Evolutionary conservation across 139 green algal genomes (phyloP), one percentile per base, ranked within the genome.

Genomic region (Volvox africanus): DNA sequence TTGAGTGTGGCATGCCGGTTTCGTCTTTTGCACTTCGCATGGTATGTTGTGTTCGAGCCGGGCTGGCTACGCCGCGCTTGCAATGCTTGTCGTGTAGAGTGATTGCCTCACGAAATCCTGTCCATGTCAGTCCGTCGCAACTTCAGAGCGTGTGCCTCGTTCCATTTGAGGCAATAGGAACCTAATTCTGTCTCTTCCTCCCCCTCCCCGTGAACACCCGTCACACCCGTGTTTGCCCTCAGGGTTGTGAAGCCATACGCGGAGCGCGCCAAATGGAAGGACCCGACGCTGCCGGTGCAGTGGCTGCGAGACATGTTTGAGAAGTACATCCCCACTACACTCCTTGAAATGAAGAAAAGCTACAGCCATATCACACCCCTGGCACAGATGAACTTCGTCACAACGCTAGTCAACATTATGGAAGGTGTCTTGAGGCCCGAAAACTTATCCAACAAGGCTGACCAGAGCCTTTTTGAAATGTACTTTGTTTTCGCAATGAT

Each of bases 401-500:
- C 94, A 37, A 97, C 95, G 28, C 91, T 98, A 78, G 94, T 96
- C 78, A 97, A 96, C 93, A 97, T 98, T 69, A 91, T 99, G 61
- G 97, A 99, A 93, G 96, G 96, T 79, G 93, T 95, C 33, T 75
- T 98, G 19, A 96, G 95, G 92, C 96, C 96, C 0, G 97, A 98
- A 83, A 97, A 96, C 85, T 80, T 98, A 26, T 96, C 89, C 91
- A 96, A 95, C 93, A 97, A 97, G 90, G 92, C 95, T 12, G 96
- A 98, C 37, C 96, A 97, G 89, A 87, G 84, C 9, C 82, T 97
- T 84, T 98, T 98, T 84, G 97, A 98, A 89, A 96, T 96, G 94
- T 97, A 96, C 92, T 98, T 98, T 95, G 96, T 97, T 73, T 98
- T 98, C 93, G 96, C 95, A 2, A 95, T 96, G 73, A 96, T 98